Percentiles rank a stretch among this genome's conserved stretches.
Conservation (phyloP, 2,329 filamentous ascomycete species). For the Fusarium staphyleae region DNA sequence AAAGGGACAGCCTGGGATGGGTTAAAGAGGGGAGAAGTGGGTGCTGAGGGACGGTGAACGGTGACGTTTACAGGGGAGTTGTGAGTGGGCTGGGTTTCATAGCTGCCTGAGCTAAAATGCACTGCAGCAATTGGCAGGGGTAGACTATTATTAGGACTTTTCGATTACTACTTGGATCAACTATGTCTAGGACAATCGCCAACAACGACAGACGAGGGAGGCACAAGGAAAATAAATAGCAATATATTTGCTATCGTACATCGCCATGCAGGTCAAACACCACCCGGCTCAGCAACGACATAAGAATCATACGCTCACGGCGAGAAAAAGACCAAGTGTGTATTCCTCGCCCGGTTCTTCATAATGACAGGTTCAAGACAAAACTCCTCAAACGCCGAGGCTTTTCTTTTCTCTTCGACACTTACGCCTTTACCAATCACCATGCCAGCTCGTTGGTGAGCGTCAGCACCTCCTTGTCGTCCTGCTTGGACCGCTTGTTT, state of each 20-base stretch:
- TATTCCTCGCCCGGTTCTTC: slow-evolving; percentile 5
- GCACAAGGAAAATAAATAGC: slow-evolving; percentile 1
- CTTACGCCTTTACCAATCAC: slow-evolving; percentile 38
- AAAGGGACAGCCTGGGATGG: slow-evolving; percentile 11
- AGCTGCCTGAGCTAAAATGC: slow-evolving; percentile 39
- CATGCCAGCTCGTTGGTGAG: slow-evolving; percentile 54
- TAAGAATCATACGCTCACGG: slow-evolving; percentile 3
- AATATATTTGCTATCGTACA: slow-evolving; percentile 31
- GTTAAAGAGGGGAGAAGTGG: slow-evolving; percentile 24
- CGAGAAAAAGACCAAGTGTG: background rate
- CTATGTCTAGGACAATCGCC: no score
- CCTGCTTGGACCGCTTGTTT: slow-evolving; percentile 57
- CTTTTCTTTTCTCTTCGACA: slow-evolving; percentile 9
- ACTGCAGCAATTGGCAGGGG: slow-evolving; percentile 2
- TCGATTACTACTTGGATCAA: no score
- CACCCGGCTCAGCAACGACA: slow-evolving; percentile 1
- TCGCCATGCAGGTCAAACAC: slow-evolving; percentile 1
- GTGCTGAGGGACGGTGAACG: slow-evolving; percentile 21
- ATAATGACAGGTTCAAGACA: slow-evolving; percentile 7
- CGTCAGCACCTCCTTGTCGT: slow-evolving; percentile 66
- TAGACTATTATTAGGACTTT: background rate
- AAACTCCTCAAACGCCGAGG: slow-evolving; percentile 40
- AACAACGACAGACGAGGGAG: background rate
- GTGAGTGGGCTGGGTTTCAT: slow-evolving; percentile 35
- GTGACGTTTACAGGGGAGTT: slow-evolving; percentile 38